Evolutionary conservation across 495 filamentous ascomycete species (phyloP), one percentile per base, ranked within the genome.

Genomic region (Xylaria grammica): DNA sequence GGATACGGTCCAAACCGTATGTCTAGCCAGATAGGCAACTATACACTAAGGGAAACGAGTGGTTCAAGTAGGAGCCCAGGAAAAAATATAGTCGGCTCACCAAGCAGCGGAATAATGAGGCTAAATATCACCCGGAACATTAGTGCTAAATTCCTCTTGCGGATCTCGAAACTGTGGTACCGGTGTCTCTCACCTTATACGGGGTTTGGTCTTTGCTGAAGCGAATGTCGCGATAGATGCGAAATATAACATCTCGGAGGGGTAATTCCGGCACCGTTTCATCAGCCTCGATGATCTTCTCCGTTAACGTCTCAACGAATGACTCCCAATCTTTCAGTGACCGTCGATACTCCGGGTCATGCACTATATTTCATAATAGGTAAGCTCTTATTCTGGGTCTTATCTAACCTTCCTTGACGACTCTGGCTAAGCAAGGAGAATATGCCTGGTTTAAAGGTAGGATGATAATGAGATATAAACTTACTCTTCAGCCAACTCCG

Each of bases 81-180:
- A 29, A 22, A 38, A 17, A 48, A 56, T 6, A 45, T 9, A 7
- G 32, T 27, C 29, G 24, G 69, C 80, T 75, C 77, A 86, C 89
- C 90, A 97, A 49, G 90, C 91, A 34, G 90, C 92, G 5, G 89
- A 90, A 77, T 91, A 94, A 77, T 92, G 87, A 36, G 90, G 85
- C 86, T 89, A 54, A 19, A 55, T n/a, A n/a, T 9, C 27, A 17
- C 22, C 19, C 38, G 29, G 0, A 9, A 30, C n/a, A 29, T 51
- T 29, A 54, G 27, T 34, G 19, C 24, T 29, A 29, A 29, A 42
- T 52, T 40, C 19, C 6, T 13, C 27, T 27, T 11, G 4, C 8
- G 20, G 30, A 52, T 42, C 0, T 1, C 22, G 10, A 13, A 5
- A 27, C 3, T 22, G 7, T 17, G 26, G 17, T 4, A 34, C 15